A percentile compares a stretch with the other conserved stretches of the same genome.
Evolutionary conservation across 768 basidiomycete species (phyloP).

Genomic region (Cystobasidium tubakii): DNA sequence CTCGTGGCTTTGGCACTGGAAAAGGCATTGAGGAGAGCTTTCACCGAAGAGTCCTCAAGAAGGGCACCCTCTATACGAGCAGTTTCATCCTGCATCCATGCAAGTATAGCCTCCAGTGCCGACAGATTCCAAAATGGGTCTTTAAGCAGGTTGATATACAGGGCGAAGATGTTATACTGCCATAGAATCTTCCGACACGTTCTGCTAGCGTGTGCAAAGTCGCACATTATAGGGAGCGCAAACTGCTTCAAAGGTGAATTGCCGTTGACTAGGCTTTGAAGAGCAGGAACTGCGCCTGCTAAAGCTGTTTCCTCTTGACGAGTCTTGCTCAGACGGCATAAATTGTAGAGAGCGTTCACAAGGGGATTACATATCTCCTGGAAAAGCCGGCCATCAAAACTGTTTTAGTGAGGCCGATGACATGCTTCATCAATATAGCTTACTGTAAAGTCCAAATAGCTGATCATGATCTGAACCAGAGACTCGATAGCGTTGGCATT

Average conservation of each 20-base stretch:
- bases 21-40: constrained; percentile 70
- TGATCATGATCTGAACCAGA: constrained; percentile 74
- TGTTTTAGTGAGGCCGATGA: neutral
- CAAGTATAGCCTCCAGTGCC: constrained; percentile 79
- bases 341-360: constrained; percentile 94
- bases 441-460: constrained; percentile 69
- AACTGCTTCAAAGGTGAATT: constrained; percentile 94
- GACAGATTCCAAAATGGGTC: constrained; percentile 90
- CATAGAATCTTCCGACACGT: constrained; percentile 80
- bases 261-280: constrained; percentile 79
- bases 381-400: neutral
- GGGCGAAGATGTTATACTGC: constrained; percentile 81
- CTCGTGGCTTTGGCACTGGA: constrained; percentile 61
- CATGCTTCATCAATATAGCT: constrained; percentile 58
- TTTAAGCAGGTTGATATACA: constrained; percentile 71
- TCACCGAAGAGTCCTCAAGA: constrained; percentile 60
- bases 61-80: constrained; percentile 86
- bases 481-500: constrained; percentile 92
- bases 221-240: constrained; percentile 91
- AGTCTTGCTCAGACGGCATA: constrained; percentile 87
- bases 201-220: constrained; percentile 90
- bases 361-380: constrained; percentile 96
- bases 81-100: constrained; percentile 94
- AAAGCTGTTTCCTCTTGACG: constrained; percentile 96
- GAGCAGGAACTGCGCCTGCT: constrained; percentile 84